These are phyloP conservation scores for Colletotrichum karsti DNA, from an alignment of 2,329 filamentous ascomycete genomes.

Conservation along the genomic window DNA sequence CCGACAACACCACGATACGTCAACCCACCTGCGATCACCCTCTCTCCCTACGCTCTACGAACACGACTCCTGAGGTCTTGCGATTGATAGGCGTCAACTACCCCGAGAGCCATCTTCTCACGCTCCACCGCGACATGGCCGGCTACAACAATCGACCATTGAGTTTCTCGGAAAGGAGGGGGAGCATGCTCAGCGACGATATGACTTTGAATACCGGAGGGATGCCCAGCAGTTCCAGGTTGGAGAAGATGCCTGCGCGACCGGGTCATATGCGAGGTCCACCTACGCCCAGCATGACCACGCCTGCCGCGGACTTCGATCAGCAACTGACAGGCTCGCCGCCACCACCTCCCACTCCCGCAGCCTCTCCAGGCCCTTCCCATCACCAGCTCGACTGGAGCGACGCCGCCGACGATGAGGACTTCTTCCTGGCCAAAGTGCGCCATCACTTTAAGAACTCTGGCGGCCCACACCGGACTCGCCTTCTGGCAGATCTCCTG, in stretches of 20 bases:
- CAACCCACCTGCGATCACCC: not conserved
- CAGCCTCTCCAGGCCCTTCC: slow-evolving; percentile 70
- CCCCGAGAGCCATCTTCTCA: not conserved
- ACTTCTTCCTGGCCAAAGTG: slow-evolving; percentile 82
- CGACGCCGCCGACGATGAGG: slow-evolving; percentile 80
- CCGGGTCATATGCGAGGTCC: slow-evolving; percentile 61
- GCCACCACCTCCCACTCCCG: slow-evolving; percentile 71
- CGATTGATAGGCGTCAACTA: not conserved
- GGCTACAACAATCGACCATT: slow-evolving; percentile 55
- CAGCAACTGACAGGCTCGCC: slow-evolving; percentile 68
- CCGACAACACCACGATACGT: not conserved
- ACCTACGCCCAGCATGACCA: slow-evolving; percentile 73
- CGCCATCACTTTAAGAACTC: slow-evolving; percentile 83
- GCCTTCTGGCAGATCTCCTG: slow-evolving; percentile 85
- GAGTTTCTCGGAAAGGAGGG: slow-evolving; percentile 69
- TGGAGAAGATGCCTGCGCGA: slow-evolving; percentile 63
- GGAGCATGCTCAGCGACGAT: slow-evolving; percentile 66
- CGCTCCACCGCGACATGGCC: slow-evolving; percentile 42
- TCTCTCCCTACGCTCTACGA: not conserved
- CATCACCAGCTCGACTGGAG: slow-evolving; percentile 77
- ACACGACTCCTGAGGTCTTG: not conserved
- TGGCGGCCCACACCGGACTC: slow-evolving; percentile 78
- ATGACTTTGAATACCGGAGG: slow-evolving; percentile 61
- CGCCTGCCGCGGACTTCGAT: slow-evolving; percentile 70
- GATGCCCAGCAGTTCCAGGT: slow-evolving; percentile 51